Evolutionary conservation across 768 basidiomycete genomes (phyloP), one percentile per base, ranked within the genome.

Genomic region (Tricholoma matsutake): DNA sequence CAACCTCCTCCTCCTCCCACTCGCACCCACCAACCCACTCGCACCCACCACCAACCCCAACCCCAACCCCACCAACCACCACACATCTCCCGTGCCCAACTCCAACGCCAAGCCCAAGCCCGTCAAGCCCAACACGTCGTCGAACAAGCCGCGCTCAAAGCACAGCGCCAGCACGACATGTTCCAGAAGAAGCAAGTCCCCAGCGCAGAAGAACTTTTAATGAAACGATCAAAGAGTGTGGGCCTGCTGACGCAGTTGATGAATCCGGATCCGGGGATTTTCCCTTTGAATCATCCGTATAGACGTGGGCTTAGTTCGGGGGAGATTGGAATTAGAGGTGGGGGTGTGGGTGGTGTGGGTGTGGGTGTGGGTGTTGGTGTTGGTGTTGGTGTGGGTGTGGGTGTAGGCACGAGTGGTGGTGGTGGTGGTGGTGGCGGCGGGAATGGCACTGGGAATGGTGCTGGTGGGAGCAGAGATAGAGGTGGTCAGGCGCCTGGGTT

Each of bases 171-270:
- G 65, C 81, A 83, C 29, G 88, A 93, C 9, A 77, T 93, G 78
- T 88, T 90, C 67, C 80, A 82, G 62, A 92, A 92, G 73, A 79
- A 86, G 11, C 89, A 88, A 1, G 80, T 83, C 55, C 87, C 85
- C 29, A 89, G 88, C 69, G 43, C 64, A 9, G 84, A 85, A 81
- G 69, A 85, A 71, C 67, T 85, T 73, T 60, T 65, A 20, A 5
- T 5, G 10, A 69, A 70, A 47, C 69, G 77, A n/a, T 73, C 78
- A 58, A 63, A 65, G 57, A 79, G 79, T 39, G 76, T 75, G 0
- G 91, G 90, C 3, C 71, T 89, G 47, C 74, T 92, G 58, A 83
- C 83, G 28, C 84, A 84, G 70, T 73, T 93, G 45, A 79, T 93
- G 79, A 87, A 91, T 63, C 91, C 89, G 0, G 82, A 88, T 67